phyloP scores from a whole-genome alignment of 2,329 filamentous ascomycete genomes.

The Botryotinia globosa region DNA sequence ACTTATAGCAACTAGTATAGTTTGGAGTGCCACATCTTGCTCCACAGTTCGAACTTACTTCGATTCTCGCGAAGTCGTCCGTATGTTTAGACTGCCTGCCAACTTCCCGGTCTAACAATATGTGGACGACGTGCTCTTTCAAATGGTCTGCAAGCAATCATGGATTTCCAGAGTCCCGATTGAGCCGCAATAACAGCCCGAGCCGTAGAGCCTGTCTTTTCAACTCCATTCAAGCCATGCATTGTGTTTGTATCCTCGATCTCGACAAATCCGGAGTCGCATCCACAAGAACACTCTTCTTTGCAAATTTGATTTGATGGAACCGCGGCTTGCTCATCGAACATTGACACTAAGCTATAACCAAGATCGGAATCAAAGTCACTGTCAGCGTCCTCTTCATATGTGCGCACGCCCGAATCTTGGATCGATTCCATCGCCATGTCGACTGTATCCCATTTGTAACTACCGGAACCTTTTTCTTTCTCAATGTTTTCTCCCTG shows the following conservation, averaged over 20 bases:
- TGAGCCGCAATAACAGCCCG: background rate
- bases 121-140: slow-evolving; percentile 3
- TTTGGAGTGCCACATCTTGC: background rate
- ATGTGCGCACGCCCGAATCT: background rate
- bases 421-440: background rate
- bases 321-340: background rate
- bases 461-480: background rate
- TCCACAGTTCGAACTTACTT: background rate
- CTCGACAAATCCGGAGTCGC: background rate
- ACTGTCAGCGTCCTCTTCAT: background rate
- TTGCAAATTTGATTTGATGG: background rate
- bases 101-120: background rate
- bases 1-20: too few relatives aligned
- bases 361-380: background rate
- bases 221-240: slow-evolving; percentile 1
- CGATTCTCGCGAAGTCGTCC: background rate
- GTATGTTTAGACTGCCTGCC: background rate
- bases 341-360: background rate
- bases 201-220: background rate
- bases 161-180: background rate
- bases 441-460: background rate
- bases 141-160: slow-evolving; percentile 10
- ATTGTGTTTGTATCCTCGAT: background rate
- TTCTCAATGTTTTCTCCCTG: background rate
- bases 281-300: background rate